Evolutionary conservation across 345 rosid genomes (phyloP).

Genomic region (Euclidium syriacum): DNA sequence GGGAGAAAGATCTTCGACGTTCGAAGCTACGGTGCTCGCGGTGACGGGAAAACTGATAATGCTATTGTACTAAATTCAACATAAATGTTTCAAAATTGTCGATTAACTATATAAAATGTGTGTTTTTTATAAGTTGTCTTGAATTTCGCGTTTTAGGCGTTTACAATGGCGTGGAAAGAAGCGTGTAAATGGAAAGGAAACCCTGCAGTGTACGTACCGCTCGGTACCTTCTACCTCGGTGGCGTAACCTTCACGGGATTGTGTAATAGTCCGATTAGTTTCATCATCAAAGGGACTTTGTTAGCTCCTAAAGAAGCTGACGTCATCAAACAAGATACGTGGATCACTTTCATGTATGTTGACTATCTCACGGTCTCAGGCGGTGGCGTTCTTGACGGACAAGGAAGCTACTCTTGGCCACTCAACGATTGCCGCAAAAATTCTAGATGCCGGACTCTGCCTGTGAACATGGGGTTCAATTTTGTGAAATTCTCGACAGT

Average conservation of each 20-base stretch:
- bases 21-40: slow-evolving; percentile 27
- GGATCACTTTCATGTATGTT: slow-evolving; percentile 24
- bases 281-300: slow-evolving; percentile 29
- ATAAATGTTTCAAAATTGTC: background rate
- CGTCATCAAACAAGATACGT: slow-evolving; percentile 18
- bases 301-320: slow-evolving; percentile 27
- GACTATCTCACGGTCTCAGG: slow-evolving; percentile 26
- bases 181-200: slow-evolving; percentile 22
- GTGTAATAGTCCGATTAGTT: slow-evolving; percentile 19
- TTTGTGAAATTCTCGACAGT: slow-evolving; percentile 26
- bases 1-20: slow-evolving; percentile 19
- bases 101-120: background rate
- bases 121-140: background rate
- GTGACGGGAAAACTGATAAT: slow-evolving; percentile 33
- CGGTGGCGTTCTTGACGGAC: slow-evolving; percentile 26
- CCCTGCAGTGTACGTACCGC: slow-evolving; percentile 22
- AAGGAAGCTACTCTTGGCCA: slow-evolving; percentile 25
- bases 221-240: slow-evolving; percentile 22
- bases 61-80: slow-evolving; percentile 11
- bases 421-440: slow-evolving; percentile 12
- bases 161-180: slow-evolving; percentile 28
- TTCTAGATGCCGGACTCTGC: slow-evolving; percentile 2
- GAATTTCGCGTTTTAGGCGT: slow-evolving; percentile 14
- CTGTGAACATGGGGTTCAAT: slow-evolving; percentile 26
- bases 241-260: slow-evolving; percentile 25